Evolutionary conservation across 179 eudicot genomes (phyloP), one percentile per base, ranked within the genome.

Genomic region (Dionaea muscipula): DNA sequence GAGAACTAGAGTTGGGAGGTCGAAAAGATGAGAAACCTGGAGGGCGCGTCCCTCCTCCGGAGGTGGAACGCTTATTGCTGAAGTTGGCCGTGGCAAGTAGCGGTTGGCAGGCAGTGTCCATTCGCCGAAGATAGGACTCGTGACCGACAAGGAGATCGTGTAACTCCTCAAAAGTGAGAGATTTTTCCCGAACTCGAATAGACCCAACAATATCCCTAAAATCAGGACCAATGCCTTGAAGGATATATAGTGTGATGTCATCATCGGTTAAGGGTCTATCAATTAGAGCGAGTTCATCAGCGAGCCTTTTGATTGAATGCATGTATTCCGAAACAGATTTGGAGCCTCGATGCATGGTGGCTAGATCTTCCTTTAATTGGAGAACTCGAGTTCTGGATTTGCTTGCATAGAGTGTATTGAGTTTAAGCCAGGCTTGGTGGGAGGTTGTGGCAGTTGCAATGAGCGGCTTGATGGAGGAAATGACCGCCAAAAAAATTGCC

Each of bases 121-220:
- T 20, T 16, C 18, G 1, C 20, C 9, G 0, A 7, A 43, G 19
- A 15, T n/a, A 3, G 0, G n/a, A 9, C 59, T 74, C 82, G 74
- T 78, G 55, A 52, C 60, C 28, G 14, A 31, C 37, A 1, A 51
- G 28, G 1, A 26, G 26, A 8, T 51, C 56, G 28, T 51, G 56
- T 10, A 51, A 19, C 28, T 26, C 56, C 28, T 51, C 39, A 31
- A 51, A 51, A 26, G 56, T 10, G 7, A 51, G 11, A 2, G 39
- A 6, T 0, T 15, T 11, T 14, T 27, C 56, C 28, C 10, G 2
- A 1, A 39, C 56, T 1, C 6, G 37, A 51, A 51, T 12, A 11
- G 37, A 2, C 7, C 3, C 38, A 26, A 1, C 12, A n/a, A 51
- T 51, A 26, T 51, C 36, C 21, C 28, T 51, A 25, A 26, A 51